phyloP scores from a whole-genome alignment of 1,139 yeast genomes.

The Yamadazyma taylorii region DNA sequence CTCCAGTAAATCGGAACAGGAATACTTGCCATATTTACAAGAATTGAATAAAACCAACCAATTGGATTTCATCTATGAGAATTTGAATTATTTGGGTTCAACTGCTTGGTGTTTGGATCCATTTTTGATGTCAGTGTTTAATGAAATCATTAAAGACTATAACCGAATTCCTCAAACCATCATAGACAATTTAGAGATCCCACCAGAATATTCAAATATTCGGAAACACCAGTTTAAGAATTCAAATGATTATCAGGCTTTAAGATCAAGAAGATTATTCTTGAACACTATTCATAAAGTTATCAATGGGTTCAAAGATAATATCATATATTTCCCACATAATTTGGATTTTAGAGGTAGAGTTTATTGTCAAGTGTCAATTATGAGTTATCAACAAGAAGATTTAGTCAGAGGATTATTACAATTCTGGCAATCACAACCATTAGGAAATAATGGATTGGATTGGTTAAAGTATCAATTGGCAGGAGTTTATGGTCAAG shows the following conservation, averaged over 20 bases:
- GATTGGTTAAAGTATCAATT: conserved; percentile 45
- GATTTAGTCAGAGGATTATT: conserved; percentile 36
- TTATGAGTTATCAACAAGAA: conserved; percentile 37
- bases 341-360: conserved; percentile 45
- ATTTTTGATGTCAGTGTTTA: conserved; percentile 23
- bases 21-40: conserved; percentile 23
- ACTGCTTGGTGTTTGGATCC: conserved; percentile 41
- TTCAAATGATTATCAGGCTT: not conserved
- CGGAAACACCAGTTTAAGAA: not conserved
- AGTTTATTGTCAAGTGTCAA: conserved; percentile 40
- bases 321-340: conserved; percentile 41
- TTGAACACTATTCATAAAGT: conserved; percentile 9
- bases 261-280: conserved; percentile 16
- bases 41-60: conserved; percentile 36
- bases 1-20: conserved; percentile 18
- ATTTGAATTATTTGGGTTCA: conserved; percentile 30
- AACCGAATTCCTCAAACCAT: not conserved
- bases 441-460: conserved; percentile 36
- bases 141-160: not conserved
- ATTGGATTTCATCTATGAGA: conserved; percentile 29
- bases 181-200: not conserved
- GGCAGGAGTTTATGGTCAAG: conserved; percentile 36
- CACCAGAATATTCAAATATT: not conserved
- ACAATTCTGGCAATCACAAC: conserved; percentile 41
- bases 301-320: conserved; percentile 28